These are phyloP conservation scores for Paramecium pentaurelia DNA, from an alignment of 73 alveolate species.

Conservation along the genomic window DNA sequence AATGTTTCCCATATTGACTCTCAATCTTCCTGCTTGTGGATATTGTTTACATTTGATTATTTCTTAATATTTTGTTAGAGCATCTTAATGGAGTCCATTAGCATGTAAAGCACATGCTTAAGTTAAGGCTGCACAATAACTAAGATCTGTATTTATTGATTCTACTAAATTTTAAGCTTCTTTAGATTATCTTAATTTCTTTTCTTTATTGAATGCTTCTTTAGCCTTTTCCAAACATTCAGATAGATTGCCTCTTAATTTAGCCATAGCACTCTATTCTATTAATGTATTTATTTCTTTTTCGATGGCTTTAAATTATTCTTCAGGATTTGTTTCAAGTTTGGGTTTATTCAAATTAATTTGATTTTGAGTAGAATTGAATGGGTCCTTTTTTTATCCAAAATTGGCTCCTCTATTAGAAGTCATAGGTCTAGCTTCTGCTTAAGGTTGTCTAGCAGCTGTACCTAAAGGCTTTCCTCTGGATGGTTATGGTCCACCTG, in stretches of 20 bases:
- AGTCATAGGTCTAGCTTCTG: constrained; percentile 42
- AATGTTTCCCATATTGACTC: constrained; percentile 60
- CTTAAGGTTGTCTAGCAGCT: constrained; percentile 4
- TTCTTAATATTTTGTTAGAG: constrained; percentile 48
- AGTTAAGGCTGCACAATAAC: constrained; percentile 75
- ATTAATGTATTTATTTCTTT: constrained; percentile 72
- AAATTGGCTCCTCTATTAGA: constrained; percentile 47
- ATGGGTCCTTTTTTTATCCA: constrained; percentile 10
- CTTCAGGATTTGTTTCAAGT: constrained; percentile 66
- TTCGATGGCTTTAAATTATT: constrained; percentile 71
- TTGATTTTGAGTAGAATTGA: constrained; percentile 10
- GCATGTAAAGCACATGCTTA: constrained; percentile 79
- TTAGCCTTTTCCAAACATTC: constrained; percentile 79
- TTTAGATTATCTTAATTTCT: constrained; percentile 75
- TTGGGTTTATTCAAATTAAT: constrained; percentile 15
- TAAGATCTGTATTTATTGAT: constrained; percentile 76
- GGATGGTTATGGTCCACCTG: constrained; percentile 46
- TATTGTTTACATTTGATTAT: constrained; percentile 49
- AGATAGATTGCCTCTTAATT: constrained; percentile 62
- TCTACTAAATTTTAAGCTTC: constrained; percentile 71
- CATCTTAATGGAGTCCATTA: constrained; percentile 57
- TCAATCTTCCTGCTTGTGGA: constrained; percentile 50
- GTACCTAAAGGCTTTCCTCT: constrained; percentile 30
- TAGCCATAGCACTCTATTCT: constrained; percentile 74
- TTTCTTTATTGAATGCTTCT: constrained; percentile 82